Evolutionary conservation across 2,329 filamentous ascomycete genomes (phyloP).

Genomic region (Simplicillium aogashimaense): DNA sequence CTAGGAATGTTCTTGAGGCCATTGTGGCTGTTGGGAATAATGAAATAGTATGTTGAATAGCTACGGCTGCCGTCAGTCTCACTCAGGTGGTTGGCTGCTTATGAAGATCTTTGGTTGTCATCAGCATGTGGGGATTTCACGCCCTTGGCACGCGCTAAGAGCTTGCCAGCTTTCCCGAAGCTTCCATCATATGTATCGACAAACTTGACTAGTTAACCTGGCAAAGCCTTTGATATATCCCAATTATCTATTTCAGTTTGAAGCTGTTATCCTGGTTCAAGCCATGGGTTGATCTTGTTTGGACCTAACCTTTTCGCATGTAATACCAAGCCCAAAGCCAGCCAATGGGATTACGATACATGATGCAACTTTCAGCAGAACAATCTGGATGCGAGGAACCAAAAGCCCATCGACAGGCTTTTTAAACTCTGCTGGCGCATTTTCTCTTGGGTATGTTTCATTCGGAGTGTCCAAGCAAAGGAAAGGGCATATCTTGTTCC

Average conservation of each 20-base stretch:
- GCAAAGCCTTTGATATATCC: no score
- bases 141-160: no score
- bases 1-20: conserved; percentile 27
- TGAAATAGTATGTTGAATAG: background rate
- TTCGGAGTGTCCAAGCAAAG: conserved; percentile 18
- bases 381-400: background rate
- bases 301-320: background rate
- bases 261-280: no score
- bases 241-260: no score
- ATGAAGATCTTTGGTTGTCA: no score
- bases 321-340: conserved; percentile 4
- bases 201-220: no score
- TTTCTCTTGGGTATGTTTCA: conserved; percentile 17
- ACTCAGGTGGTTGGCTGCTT: no score
- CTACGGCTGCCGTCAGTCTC: background rate
- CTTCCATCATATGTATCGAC: no score
- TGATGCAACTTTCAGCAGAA: conserved; percentile 1
- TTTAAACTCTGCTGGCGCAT: conserved; percentile 16
- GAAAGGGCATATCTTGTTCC: conserved; percentile 24
- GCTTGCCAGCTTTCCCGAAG: no score
- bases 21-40: conserved; percentile 6
- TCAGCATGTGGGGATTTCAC: conserved; percentile 1
- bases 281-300: background rate
- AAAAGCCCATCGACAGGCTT: conserved; percentile 6
- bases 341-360: conserved; percentile 1